Evolutionary conservation across 1,284 basidiomycete genomes (phyloP).

Genomic region (Ceratobasidium sp.): DNA sequence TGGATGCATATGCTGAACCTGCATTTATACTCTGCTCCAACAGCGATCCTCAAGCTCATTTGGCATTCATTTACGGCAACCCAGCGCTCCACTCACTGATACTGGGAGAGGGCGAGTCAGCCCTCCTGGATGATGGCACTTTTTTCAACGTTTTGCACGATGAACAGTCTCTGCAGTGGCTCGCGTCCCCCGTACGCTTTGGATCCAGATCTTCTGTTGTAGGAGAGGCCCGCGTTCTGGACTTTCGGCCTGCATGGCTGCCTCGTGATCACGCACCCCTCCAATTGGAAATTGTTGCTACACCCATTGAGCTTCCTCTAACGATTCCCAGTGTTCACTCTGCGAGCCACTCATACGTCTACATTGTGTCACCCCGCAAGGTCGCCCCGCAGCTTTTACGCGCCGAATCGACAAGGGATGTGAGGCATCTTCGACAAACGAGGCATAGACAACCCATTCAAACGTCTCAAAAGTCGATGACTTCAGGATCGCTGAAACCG

Average conservation of each 20-base stretch:
- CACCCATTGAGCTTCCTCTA: not conserved
- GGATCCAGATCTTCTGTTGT: too few species aligned
- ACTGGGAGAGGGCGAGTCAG: not conserved
- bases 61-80: constrained; percentile 10
- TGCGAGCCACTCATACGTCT: not conserved
- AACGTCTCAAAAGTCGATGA: not conserved
- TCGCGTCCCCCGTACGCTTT: not conserved
- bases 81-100: not conserved
- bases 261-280: constrained; percentile 3
- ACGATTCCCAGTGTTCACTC: constrained; percentile 10
- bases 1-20: constrained; percentile 2
- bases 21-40: constrained; percentile 23
- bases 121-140: not conserved
- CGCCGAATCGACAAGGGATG: not conserved
- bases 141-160: constrained; percentile 9
- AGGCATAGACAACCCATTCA: not conserved
- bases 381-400: not conserved
- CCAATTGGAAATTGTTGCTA: not conserved
- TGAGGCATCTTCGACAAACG: not conserved
- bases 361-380: not conserved
- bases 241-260: not conserved
- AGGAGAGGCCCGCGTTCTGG: not conserved
- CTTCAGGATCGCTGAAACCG: not conserved
- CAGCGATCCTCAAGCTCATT: not conserved
- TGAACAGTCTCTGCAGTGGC: not conserved